Base-by-base conservation (phyloP, 2,329 filamentous ascomycete species). In the Aureobasidium namibiae region DNA sequence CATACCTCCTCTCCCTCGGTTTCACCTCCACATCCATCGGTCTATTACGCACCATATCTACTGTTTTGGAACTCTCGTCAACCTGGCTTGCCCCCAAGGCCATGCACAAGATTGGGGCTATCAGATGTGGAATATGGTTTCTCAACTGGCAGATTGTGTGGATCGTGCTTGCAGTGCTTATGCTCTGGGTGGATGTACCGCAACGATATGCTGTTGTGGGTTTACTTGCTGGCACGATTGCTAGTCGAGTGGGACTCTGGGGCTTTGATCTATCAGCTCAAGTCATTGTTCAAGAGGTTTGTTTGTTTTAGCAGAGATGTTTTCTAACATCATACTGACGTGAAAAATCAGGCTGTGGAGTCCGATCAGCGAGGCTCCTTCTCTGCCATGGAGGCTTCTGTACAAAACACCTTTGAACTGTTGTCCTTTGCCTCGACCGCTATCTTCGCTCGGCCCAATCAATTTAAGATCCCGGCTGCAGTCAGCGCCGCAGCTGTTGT, bases 51-150 rank as follows among this genome's bases (percentile, higher is more conserved):
- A 80, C 80, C 0, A 62, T 77, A 4, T 79, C 80, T 31, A 79
- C 81, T 1, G 59, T 77, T 2, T 77, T 83, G 52, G 85, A 88
- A 67, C 70, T 88, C 2, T 73, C 74, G 8, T 83, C 85, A 0
- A 88, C 85, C 0, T 85, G 81, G 76, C 67, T 80, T 0, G 82
- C 80, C 0, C 85, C 85, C 0, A 71, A 73, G 58, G 67, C 86
- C 14, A 84, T 84, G 76, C 65, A 64, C 2, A 68, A 66, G 3
- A 77, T 79, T 6, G 76, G 76, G 23, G 67, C 76, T 1, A 75
- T 89, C 8, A 75, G 88, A n/a, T 78, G 81, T 0, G 88, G 87
- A 0, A 76, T 90, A 3, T 91, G 88, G 88, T 84, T 83, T 62
- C 67, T 86, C 10, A 84, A 80, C 59, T 88, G 84, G 81, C 86